Conservation (phyloP, 2,329 filamentous ascomycete genomes). For the Clonostachys rosea region DNA sequence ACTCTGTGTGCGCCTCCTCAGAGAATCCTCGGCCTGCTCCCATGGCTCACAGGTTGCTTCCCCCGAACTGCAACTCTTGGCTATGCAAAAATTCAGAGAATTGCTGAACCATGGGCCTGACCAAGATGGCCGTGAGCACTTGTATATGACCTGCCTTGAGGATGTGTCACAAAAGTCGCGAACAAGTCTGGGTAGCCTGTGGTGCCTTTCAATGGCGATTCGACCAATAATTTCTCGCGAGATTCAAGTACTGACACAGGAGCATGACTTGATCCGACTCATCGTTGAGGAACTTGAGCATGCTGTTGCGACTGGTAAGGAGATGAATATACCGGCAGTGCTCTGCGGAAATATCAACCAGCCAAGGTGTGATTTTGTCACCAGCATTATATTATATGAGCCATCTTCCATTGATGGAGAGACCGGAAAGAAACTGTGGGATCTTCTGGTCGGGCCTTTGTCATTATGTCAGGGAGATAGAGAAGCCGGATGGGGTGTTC, state of each 20-base stretch:
- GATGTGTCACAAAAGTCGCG: slow-evolving; percentile 61
- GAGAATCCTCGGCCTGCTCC: slow-evolving; percentile 60
- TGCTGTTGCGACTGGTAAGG: slow-evolving; percentile 25
- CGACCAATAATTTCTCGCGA: slow-evolving; percentile 40
- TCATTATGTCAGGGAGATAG: slow-evolving; percentile 58
- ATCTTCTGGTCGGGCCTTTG: slow-evolving; percentile 62
- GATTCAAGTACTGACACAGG: slow-evolving; percentile 49
- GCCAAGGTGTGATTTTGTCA: slow-evolving; percentile 54
- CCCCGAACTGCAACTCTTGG: slow-evolving; percentile 59
- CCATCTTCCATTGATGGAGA: slow-evolving; percentile 57
- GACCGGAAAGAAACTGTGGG: slow-evolving; percentile 64
- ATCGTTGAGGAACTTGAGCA: slow-evolving; percentile 62
- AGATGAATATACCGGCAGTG: slow-evolving; percentile 20
- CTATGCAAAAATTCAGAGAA: slow-evolving; percentile 53
- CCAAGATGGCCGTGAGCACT: slow-evolving; percentile 48
- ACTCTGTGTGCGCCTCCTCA: slow-evolving; percentile 62
- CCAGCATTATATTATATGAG: slow-evolving; percentile 54
- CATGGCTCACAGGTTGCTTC: slow-evolving; percentile 50
- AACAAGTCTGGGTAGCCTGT: slow-evolving; percentile 69
- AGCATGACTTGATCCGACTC: slow-evolving; percentile 58
- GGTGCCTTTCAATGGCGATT: slow-evolving; percentile 52
- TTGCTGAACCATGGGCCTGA: slow-evolving; percentile 55
- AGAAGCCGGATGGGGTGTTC: slow-evolving; percentile 63
- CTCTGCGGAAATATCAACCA: slow-evolving; percentile 42
- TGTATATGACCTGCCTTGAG: slow-evolving; percentile 63